phyloP scores from a whole-genome alignment of 345 rosid genomes.

The Crucihimalaya himalaica region DNA sequence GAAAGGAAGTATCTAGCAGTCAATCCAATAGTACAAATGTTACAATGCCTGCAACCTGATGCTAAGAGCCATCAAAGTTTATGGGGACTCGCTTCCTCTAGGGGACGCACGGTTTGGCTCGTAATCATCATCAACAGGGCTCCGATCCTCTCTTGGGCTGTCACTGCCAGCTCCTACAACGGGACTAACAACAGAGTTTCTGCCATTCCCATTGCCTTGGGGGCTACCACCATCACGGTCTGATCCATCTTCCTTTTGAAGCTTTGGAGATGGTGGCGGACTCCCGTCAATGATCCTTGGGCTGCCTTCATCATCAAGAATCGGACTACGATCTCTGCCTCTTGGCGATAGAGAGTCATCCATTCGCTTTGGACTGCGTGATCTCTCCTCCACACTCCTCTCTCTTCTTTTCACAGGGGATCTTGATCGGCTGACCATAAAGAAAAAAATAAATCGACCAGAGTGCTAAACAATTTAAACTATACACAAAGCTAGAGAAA shows the following conservation, averaged over 20 bases:
- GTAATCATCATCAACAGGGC: conserved; percentile 38
- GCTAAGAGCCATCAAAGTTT: conserved; percentile 23
- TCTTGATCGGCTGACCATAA: conserved; percentile 62
- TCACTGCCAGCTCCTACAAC: neutral
- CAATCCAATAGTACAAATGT: conserved; percentile 26
- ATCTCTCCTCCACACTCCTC: conserved; percentile 43
- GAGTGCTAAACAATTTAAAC: neutral
- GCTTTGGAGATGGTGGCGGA: conserved; percentile 49
- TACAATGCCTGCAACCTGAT: neutral
- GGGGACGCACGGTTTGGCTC: conserved; percentile 38
- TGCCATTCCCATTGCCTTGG: conserved; percentile 39
- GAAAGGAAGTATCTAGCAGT: conserved; percentile 12
- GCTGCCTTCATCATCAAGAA: conserved; percentile 56
- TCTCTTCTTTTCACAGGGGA: conserved; percentile 72
- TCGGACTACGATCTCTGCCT: conserved; percentile 62
- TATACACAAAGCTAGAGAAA: conserved; percentile 11
- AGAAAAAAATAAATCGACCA: neutral
- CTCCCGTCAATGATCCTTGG: conserved; percentile 48
- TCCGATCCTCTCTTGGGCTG: conserved; percentile 43
- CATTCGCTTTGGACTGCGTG: conserved; percentile 49
- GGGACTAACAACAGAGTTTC: conserved; percentile 48
- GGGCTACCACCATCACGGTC: conserved; percentile 51
- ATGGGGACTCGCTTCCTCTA: conserved; percentile 46
- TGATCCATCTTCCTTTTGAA: conserved; percentile 44
- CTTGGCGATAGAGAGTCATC: conserved; percentile 48